Evolutionary conservation across 2,329 filamentous ascomycete genomes (phyloP), one percentile per base, ranked within the genome.

Genomic region (Alternaria triticimaculans): DNA sequence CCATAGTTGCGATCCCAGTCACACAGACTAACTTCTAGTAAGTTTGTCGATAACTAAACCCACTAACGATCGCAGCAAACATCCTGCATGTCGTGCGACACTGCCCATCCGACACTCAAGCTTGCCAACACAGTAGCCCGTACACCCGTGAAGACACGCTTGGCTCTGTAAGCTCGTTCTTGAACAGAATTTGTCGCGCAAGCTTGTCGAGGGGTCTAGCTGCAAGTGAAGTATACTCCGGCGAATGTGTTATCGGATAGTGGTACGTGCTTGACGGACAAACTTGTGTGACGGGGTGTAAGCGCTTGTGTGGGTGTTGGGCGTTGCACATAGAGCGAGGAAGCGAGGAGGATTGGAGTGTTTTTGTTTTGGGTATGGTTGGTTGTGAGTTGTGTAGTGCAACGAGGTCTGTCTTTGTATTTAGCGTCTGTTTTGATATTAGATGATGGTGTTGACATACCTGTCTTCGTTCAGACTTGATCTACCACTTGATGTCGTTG

Each of bases 11-110:
- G n/a, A n/a, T n/a, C n/a, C n/a, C 20, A 26, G 33, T 44, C 30
- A 33, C 9, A 14, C 21, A 55, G 30, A 37, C 21, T 55, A 55
- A 12, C 7, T 2, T 14, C 6, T 37, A 55, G 21, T 20, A 44
- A 9, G 51, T 55, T 55, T 43, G 51, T 55, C 33, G 2, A 6
- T 5, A 2, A 10, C 21, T 1, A 55, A 43, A 21, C 11, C 37
- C 12, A 23, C 51, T 20, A 55, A 55, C 51, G 21, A 55, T n/a
- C 2, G 5, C 2, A 55, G 51, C 51, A 55, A 55, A 55, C 51
- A 44, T 55, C 3, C 21, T 7, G 15, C 6, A 41, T 33, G 23
- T 8, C 11, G 51, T 55, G 33, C 33, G 15, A 55, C 23, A 5
- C 23, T 6, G 23, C 23, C 23, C 5, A 23, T 23, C 23, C 23